These are phyloP conservation scores for Melaleuca quinquenervia DNA, from an alignment of 345 rosid genomes.

Conservation along the genomic window DNA sequence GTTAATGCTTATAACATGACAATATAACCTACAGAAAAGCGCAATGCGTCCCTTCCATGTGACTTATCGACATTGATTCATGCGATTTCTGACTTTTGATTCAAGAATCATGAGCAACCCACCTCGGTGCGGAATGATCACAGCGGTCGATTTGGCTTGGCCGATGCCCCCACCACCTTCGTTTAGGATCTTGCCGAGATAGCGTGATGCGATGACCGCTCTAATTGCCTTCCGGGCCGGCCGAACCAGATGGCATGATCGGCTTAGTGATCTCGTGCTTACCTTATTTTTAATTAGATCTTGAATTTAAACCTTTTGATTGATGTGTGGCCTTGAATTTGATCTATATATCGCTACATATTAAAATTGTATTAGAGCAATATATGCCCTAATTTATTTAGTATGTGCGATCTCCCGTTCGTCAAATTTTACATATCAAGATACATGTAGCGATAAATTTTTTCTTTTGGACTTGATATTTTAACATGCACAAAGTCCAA, in stretches of 20 bases:
- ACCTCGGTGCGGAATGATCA: background rate
- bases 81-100: background rate
- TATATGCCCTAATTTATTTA: accelerated
- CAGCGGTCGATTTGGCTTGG: background rate
- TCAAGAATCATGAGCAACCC: background rate
- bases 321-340: background rate
- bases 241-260: background rate
- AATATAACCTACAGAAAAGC: background rate
- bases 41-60: background rate
- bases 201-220: no score
- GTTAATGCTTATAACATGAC: background rate
- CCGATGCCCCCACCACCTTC: no score
- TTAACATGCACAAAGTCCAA: background rate
- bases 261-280: background rate
- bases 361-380: background rate
- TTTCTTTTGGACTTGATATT: background rate
- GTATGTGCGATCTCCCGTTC: accelerated
- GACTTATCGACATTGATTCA: background rate
- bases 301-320: background rate
- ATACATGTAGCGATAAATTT: background rate
- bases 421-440: background rate
- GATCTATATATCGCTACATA: background rate
- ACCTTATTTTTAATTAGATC: background rate
- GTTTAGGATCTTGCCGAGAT: no score
- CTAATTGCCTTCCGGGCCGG: background rate